phyloP scores from a whole-genome alignment of 2,329 filamentous ascomycete species.

The Pseudogymnoascus sp. region DNA sequence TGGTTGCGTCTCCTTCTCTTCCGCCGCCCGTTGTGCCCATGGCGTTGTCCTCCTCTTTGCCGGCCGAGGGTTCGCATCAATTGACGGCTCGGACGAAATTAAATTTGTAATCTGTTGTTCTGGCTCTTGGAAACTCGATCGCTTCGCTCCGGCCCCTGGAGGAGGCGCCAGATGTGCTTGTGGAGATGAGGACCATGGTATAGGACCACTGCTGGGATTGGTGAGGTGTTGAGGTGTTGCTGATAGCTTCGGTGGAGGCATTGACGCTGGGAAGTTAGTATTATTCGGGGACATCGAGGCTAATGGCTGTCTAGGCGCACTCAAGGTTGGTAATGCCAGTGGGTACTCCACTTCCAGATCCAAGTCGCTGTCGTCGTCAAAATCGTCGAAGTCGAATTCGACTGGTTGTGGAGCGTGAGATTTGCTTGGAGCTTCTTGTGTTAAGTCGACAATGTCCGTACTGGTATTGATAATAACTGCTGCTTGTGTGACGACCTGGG shows the following conservation, averaged over 20 bases:
- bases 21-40: slow-evolving; percentile 25
- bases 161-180: slow-evolving; percentile 35
- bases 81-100: slow-evolving; percentile 9
- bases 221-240: neutral
- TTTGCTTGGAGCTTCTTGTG: slow-evolving; percentile 1
- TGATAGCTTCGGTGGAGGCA: neutral
- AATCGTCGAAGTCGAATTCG: slow-evolving; percentile 71
- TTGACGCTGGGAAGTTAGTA: slow-evolving; percentile 12
- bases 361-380: slow-evolving; percentile 74
- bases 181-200: slow-evolving; percentile 38
- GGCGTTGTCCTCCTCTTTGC: slow-evolving; percentile 32
- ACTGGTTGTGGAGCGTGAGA: slow-evolving; percentile 24
- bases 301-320: neutral
- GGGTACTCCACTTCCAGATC: slow-evolving; percentile 61
- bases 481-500: neutral
- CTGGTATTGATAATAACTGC: neutral
- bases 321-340: slow-evolving; percentile 20
- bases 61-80: slow-evolving; percentile 23
- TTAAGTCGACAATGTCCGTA: neutral
- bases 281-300: neutral
- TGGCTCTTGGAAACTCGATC: slow-evolving; percentile 9
- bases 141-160: slow-evolving; percentile 15
- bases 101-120: slow-evolving; percentile 12
- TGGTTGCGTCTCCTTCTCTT: slow-evolving; percentile 22
- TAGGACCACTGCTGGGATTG: slow-evolving; percentile 22